Percentiles rank a stretch among this genome's conserved stretches.
Conservation (phyloP, 306 rosid species). For the Begonia loranthoides region DNA sequence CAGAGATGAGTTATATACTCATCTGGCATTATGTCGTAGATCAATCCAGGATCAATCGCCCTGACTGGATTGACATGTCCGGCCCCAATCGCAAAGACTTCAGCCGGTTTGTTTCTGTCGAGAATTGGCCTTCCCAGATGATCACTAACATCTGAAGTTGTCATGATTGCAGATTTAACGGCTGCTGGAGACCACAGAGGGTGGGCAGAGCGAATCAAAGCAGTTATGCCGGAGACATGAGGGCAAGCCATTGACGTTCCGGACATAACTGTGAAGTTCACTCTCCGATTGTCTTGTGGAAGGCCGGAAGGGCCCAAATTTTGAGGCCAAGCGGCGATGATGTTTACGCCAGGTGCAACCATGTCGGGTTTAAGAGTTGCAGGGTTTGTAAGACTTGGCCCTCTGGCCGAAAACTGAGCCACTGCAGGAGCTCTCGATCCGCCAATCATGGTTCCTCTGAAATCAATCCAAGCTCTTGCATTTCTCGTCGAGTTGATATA, state of each 20-base stretch:
- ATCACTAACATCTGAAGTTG: constrained; percentile 54
- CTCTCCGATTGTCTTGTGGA: constrained; percentile 70
- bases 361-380: constrained; percentile 90
- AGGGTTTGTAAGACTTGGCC: constrained; percentile 76
- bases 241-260: constrained; percentile 98
- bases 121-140: constrained; percentile 59
- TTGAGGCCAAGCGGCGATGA: constrained; percentile 98
- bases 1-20: constrained; percentile 69
- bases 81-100: constrained; percentile 53
- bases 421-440: constrained; percentile 65
- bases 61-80: constrained; percentile 68
- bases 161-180: constrained; percentile 70
- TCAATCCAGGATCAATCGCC: constrained; percentile 62
- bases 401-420: constrained; percentile 79
- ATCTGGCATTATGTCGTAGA: constrained; percentile 56
- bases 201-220: constrained; percentile 61
- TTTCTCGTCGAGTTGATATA: constrained; percentile 53
- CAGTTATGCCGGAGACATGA: constrained; percentile 80
- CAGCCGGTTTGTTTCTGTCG: constrained; percentile 55
- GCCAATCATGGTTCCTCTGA: constrained; percentile 68
- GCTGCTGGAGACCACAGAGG: constrained; percentile 79
- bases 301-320: constrained; percentile 79
- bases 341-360: constrained; percentile 92
- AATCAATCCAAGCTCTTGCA: constrained; percentile 51
- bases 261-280: constrained; percentile 78